Conservation (phyloP, 1,139 yeast species). For the Saccharomycopsis hybrid region DNA sequence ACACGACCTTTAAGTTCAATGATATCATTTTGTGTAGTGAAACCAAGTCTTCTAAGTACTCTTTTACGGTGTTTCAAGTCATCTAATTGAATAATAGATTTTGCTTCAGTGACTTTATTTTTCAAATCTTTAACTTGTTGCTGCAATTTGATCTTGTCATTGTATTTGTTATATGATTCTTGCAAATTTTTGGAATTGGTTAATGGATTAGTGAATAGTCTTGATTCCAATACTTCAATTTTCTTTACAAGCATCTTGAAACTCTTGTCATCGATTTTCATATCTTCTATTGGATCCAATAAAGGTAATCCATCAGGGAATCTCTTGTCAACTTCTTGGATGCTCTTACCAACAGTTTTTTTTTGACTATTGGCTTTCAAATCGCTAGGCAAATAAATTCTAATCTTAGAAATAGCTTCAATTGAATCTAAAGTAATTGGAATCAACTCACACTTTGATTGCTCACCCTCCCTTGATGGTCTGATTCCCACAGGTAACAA, state of each 20-base stretch:
- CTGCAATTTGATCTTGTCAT: slow-evolving; percentile 55
- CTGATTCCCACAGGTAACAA: slow-evolving; percentile 80
- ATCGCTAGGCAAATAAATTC: slow-evolving; percentile 79
- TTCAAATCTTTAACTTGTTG: slow-evolving; percentile 55
- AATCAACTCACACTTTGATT: slow-evolving; percentile 66
- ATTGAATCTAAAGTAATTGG: slow-evolving; percentile 82
- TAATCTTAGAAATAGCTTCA: slow-evolving; percentile 65
- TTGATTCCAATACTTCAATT: slow-evolving; percentile 74
- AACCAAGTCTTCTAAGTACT: slow-evolving; percentile 79
- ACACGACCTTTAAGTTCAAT: slow-evolving; percentile 94
- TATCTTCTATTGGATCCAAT: slow-evolving; percentile 83
- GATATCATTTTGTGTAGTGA: slow-evolving; percentile 73
- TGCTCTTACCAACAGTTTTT: slow-evolving; percentile 66
- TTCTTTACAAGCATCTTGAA: slow-evolving; percentile 67
- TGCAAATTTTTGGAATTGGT: slow-evolving; percentile 56
- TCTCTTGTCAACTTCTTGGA: slow-evolving; percentile 72
- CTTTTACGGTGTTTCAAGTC: slow-evolving; percentile 89
- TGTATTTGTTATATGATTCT: slow-evolving; percentile 58
- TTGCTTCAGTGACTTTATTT: slow-evolving; percentile 71
- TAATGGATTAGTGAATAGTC: slow-evolving; percentile 64
- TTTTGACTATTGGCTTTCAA: slow-evolving; percentile 64
- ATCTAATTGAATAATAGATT: slow-evolving; percentile 87
- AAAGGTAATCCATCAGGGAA: slow-evolving; percentile 86
- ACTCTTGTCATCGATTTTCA: slow-evolving; percentile 82
- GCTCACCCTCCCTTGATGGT: slow-evolving; percentile 70